These are phyloP conservation scores for Marasmius tenuissimus DNA, from an alignment of 1,284 basidiomycete species.

Conservation along the genomic window DNA sequence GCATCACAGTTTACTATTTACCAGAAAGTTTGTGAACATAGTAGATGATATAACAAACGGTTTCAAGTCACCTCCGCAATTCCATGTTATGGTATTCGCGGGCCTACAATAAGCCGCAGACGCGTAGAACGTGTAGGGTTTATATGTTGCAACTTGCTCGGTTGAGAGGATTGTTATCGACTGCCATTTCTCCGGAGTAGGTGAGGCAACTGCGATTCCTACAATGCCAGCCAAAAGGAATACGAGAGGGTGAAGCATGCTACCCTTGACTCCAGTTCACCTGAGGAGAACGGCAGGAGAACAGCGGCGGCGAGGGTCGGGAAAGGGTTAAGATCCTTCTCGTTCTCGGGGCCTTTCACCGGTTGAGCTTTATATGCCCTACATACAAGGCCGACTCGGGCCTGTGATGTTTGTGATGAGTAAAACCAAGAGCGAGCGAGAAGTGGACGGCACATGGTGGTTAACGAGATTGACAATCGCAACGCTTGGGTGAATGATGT, in stretches of 20 bases:
- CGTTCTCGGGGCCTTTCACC: too few relatives aligned
- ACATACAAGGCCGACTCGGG: too few relatives aligned
- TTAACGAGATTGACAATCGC: too few relatives aligned
- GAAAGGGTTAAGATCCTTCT: too few relatives aligned
- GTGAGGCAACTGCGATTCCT: background rate
- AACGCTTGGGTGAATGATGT: too few relatives aligned
- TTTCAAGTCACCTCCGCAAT: conserved; percentile 50
- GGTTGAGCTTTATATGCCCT: too few relatives aligned
- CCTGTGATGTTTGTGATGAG: too few relatives aligned
- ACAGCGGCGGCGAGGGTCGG: too few relatives aligned
- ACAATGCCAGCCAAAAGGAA: background rate
- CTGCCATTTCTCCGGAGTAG: background rate
- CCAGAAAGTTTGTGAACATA: background rate
- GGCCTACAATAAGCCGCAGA: conserved; percentile 55
- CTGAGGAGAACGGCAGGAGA: too few relatives aligned
- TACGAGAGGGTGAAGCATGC: background rate
- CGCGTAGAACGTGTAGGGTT: conserved; percentile 55
- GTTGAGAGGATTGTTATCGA: conserved; percentile 30
- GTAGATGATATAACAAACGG: background rate
- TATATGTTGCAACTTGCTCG: conserved; percentile 45
- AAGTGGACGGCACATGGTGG: too few relatives aligned
- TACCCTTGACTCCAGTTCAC: background rate
- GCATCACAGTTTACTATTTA: conserved; percentile 48
- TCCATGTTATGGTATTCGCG: conserved; percentile 47
- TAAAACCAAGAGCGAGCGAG: too few relatives aligned